Base-by-base conservation (phyloP, 352 stramenopile genomes). In the Globisporangium sylvaticum region DNA sequence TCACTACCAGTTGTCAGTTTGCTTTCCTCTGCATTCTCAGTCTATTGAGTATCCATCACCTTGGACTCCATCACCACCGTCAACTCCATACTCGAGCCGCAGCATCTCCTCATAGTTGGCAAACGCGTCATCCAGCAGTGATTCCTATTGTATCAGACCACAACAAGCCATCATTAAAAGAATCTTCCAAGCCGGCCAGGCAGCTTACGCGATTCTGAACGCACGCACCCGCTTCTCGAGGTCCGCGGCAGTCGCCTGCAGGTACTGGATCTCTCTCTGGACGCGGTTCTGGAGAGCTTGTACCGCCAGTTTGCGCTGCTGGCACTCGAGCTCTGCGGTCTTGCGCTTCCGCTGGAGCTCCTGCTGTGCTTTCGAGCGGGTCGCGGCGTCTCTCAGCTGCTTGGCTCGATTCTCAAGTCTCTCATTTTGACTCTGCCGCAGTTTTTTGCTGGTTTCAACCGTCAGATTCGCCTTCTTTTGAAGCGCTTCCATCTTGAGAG, bases 101-200 rank as follows among this genome's bases (percentile, higher is more conserved):
- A 88, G 64, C 50, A 71, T 72, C n/a, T 68, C 56, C 62, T 88
- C 74, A 46, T 87, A 90, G 34, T 62, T 73, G 20, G 73, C 66
- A 58, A 90, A 91, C 8, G 81, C 81, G 7, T 90, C 81, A 32
- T 94, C 80, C 34, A 93, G 71, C 22, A 88, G 66, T 3, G 69
- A 65, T 32, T 91, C 82, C 79, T 90, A 68, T 22, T n/a, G 12
- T 8, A 46, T 15, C 3, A 39, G 24, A 71, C 29, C n/a, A 73
- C 37, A 50, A 50, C 22, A n/a, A 60, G 0, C 9, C 2, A 15
- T 18, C 31, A 39, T 12, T 66, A 29, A 58, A 6, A 31, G 44
- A 34, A 44, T 22, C 3, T 48, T 7, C 39, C 15, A 48, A n/a
- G 15, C 5, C 7, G 12, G 22, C 39, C 39, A 9, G 39, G 22